Evolutionary conservation across 768 basidiomycete species (phyloP).

Genomic region (Tephrocybe sp.): DNA sequence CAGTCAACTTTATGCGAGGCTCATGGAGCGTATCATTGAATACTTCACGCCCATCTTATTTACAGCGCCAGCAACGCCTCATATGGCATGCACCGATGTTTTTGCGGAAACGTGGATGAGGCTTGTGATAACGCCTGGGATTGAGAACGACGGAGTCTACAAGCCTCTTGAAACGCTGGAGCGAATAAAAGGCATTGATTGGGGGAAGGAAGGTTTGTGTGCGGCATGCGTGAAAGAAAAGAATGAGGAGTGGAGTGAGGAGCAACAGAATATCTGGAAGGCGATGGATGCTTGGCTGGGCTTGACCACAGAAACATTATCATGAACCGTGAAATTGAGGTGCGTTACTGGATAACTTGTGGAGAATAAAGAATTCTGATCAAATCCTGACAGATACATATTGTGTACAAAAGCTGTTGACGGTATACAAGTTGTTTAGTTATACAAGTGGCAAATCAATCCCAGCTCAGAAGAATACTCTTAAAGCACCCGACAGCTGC

Average conservation of each 20-base stretch:
- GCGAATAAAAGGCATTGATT: slow-evolving; percentile 54
- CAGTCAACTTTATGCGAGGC: slow-evolving; percentile 38
- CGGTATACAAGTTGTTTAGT: no score
- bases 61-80: slow-evolving; percentile 63
- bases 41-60: slow-evolving; percentile 74
- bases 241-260: slow-evolving; percentile 61
- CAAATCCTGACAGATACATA: no score
- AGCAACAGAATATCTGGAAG: slow-evolving; percentile 55
- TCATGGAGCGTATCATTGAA: slow-evolving; percentile 55
- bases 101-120: slow-evolving; percentile 74
- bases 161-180: slow-evolving; percentile 73
- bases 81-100: slow-evolving; percentile 72
- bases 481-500: slow-evolving; percentile 47
- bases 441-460: background rate
- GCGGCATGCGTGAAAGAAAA: slow-evolving; percentile 57
- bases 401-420: no score
- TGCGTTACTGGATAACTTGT: no score
- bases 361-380: no score
- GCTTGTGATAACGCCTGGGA: slow-evolving; percentile 64
- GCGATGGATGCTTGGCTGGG: slow-evolving; percentile 60
- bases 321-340: no score
- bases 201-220: slow-evolving; percentile 60
- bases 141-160: slow-evolving; percentile 61
- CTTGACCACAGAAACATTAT: background rate
- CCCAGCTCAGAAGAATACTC: slow-evolving; percentile 56